These are phyloP conservation scores for Penicillium verhagenii DNA, from an alignment of 495 filamentous ascomycete genomes.

Conservation along the genomic window DNA sequence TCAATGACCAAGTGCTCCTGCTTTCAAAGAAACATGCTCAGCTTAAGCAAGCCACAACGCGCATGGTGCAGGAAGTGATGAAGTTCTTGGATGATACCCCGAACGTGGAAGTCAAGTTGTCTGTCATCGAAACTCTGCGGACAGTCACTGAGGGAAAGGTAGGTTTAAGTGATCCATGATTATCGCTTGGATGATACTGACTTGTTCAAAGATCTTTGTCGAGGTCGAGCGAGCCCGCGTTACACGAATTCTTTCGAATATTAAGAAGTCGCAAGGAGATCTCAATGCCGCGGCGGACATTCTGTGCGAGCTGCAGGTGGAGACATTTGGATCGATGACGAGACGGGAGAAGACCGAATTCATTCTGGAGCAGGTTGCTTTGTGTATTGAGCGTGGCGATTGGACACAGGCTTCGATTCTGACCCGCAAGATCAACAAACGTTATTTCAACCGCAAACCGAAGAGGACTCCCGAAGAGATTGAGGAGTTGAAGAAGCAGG, in stretches of 20 bases:
- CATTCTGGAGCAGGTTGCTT: slow-evolving; percentile 88
- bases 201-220: slow-evolving; percentile 77
- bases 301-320: slow-evolving; percentile 95
- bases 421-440: slow-evolving; percentile 93
- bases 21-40: slow-evolving; percentile 99
- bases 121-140: slow-evolving; percentile 88
- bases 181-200: neutral
- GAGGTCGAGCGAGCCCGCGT: slow-evolving; percentile 96
- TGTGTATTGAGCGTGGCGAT: slow-evolving; percentile 94
- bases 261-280: slow-evolving; percentile 94
- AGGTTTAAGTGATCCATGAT: slow-evolving; percentile 5
- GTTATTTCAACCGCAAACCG: slow-evolving; percentile 82
- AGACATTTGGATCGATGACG: slow-evolving; percentile 98
- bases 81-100: slow-evolving; percentile 81
- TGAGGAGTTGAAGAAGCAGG: slow-evolving; percentile 83
- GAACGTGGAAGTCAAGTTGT: slow-evolving; percentile 79
- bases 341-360: slow-evolving; percentile 97
- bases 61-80: slow-evolving; percentile 98
- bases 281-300: slow-evolving; percentile 86
- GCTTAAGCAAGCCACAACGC: slow-evolving; percentile 96
- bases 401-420: slow-evolving; percentile 95
- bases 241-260: slow-evolving; percentile 90
- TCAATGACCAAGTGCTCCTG: slow-evolving; percentile 94
- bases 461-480: slow-evolving; percentile 85
- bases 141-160: slow-evolving; percentile 98